A percentile compares a stretch with the other conserved stretches of the same genome.
phyloP scores from a whole-genome alignment of 208 protist genomes.

The Leishmania guyanensis region DNA sequence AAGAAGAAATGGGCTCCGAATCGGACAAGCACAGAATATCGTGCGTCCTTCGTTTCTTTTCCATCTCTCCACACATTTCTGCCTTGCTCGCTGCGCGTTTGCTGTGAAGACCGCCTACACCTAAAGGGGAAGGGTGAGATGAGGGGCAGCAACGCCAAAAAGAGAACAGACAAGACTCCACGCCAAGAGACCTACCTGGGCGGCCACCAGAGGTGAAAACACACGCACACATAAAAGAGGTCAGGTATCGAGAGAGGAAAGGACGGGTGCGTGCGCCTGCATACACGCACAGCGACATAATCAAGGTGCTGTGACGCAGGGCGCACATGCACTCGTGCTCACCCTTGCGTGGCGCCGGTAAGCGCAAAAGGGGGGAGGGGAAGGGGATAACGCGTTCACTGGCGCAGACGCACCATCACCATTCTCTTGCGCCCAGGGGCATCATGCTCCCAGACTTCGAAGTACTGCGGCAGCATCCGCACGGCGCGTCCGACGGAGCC shows the following conservation, averaged over 20 bases:
- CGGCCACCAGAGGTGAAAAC: background rate
- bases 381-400: background rate
- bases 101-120: background rate
- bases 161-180: background rate
- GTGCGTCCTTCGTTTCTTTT: background rate
- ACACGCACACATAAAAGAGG: background rate
- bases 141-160: background rate
- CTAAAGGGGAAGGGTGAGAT: background rate
- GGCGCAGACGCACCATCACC: constrained; percentile 5
- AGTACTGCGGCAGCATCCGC: constrained; percentile 75
- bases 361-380: background rate
- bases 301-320: background rate
- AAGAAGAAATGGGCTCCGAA: background rate
- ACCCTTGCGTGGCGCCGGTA: background rate
- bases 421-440: background rate
- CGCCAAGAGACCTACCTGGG: background rate
- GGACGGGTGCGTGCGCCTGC: background rate
- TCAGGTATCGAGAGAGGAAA: background rate
- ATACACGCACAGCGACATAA: background rate
- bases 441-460: constrained; percentile 19
- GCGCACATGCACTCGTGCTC: background rate
- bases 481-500: constrained; percentile 50
- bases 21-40: background rate
- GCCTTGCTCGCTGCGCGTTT: background rate
- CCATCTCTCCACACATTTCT: background rate